A percentile compares a stretch with the other conserved stretches of the same genome.
These are phyloP conservation scores for Metschnikowia noctiluminum DNA, from an alignment of 805 yeast genomes.

Conservation along the genomic window DNA sequence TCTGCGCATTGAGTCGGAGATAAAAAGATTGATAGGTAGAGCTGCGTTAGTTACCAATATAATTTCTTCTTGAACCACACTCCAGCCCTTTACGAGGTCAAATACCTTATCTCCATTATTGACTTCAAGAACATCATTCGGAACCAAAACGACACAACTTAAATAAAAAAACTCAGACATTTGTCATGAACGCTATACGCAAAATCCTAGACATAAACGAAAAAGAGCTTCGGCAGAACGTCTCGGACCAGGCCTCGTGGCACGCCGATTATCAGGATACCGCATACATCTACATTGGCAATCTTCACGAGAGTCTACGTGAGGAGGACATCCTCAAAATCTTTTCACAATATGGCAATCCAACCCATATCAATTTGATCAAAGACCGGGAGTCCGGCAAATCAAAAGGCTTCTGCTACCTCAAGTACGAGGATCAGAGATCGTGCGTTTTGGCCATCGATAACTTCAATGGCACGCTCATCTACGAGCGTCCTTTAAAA, in stretches of 20 bases:
- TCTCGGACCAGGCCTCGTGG: slow-evolving; percentile 74
- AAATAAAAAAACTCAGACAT: too few species aligned
- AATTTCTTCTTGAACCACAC: too few species aligned
- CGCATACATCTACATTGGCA: slow-evolving; percentile 75
- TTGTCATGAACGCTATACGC: slow-evolving; percentile 35
- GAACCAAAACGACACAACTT: too few species aligned
- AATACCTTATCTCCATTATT: too few species aligned
- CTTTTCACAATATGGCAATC: slow-evolving; percentile 88
- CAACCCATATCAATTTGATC: slow-evolving; percentile 67
- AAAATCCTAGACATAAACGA: slow-evolving; percentile 58
- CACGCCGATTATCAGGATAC: slow-evolving; percentile 79
- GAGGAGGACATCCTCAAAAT: slow-evolving; percentile 75
- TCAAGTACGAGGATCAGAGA: slow-evolving; percentile 78
- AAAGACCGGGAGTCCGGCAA: slow-evolving; percentile 64
- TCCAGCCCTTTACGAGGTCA: too few species aligned
- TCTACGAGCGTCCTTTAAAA: slow-evolving; percentile 46
- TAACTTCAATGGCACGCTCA: slow-evolving; percentile 69
- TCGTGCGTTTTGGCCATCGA: slow-evolving; percentile 85
- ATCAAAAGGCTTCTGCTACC: slow-evolving; percentile 72
- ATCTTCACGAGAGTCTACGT: slow-evolving; percentile 57
- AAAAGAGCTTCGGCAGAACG: slow-evolving; percentile 60
- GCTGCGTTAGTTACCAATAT: too few species aligned
- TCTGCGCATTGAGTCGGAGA: too few species aligned
- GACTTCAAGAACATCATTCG: too few species aligned
- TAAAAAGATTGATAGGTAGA: too few species aligned